Base-by-base conservation (phyloP, 169 alveolate genomes). In the Plasmodium inui region DNA sequence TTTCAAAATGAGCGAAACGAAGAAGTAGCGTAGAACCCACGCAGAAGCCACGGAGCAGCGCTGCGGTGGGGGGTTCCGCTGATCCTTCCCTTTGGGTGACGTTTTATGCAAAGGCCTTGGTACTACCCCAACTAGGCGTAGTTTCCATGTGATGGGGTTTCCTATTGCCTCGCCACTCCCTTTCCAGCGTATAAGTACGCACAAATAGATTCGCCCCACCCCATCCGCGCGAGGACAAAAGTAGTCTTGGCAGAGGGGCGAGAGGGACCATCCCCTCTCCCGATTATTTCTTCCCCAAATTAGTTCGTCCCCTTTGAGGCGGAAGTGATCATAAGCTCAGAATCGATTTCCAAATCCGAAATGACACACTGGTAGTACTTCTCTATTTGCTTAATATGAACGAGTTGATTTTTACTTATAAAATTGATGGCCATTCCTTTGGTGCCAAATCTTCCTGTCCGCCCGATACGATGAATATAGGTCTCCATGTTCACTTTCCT, bases 371-470 rank as follows among this genome's bases (percentile, higher is more conserved):
- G 88, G 93, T 95, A 96, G 73, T 50, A 96, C 55, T 93, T 73
- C 34, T 96, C 96, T 50, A 96, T 96, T 55, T 96, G 96, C 2
- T 92, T 96, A 26, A 96, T 94, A 57, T 96, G 96, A n/a, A 92
- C 83, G 79, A 96, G 26, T 78, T 96, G 97, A 39, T 73, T 78
- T 37, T 93, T 95, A 2, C 96, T 91, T 12, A 98, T 92, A 95
- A 97, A 92, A 92, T 96, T 98, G 71, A 99, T 96, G 7, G 99
- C 99, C 91, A 98, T 97, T 73, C 99, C 99, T 96, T 96, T 97
- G 26, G 97, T 95, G 17, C 99, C 99, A 85, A 98, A 98, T 94
- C 99, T 97, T 14, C 99, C 99, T 3, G 99, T 98, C 88, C 99
- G 98, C 50, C 99, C 99, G 50, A 99, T 98, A 81, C 99, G 97